Conservation (phyloP, 371 early-diverging fungal species). For the Mucor ambiguus region DNA sequence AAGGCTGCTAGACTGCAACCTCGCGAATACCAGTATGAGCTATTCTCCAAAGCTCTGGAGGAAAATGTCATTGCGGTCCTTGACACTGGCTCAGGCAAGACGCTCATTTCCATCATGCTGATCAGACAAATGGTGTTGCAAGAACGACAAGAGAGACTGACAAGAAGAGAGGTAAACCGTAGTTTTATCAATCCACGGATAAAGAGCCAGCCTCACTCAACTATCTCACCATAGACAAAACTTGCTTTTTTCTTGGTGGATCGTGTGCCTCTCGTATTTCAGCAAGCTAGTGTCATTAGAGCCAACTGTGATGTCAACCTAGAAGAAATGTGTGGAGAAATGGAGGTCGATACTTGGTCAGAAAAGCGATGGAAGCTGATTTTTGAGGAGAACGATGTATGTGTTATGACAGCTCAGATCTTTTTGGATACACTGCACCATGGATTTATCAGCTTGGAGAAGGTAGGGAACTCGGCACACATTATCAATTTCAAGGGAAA, state of each 20-base stretch:
- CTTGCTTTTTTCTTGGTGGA: conserved; percentile 85
- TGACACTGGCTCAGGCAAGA: conserved; percentile 95
- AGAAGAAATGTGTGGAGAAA: conserved; percentile 66
- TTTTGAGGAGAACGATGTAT: conserved; percentile 65
- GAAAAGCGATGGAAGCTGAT: conserved; percentile 60
- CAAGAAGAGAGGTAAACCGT: conserved; percentile 37
- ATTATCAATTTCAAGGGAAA: not conserved
- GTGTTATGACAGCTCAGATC: conserved; percentile 90
- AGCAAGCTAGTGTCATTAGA: conserved; percentile 77
- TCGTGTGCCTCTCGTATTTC: conserved; percentile 83
- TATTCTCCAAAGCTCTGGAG: conserved; percentile 66
- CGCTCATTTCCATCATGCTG: conserved; percentile 84
- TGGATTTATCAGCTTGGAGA: conserved; percentile 65
- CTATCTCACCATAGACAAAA: conserved; percentile 34
- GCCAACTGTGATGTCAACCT: conserved; percentile 66
- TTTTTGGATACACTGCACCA: conserved; percentile 75
- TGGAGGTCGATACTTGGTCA: conserved; percentile 67
- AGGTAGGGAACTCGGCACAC: conserved; percentile 38
- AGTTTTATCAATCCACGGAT: not conserved
- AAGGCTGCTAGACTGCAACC: conserved; percentile 45
- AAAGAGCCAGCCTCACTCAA: not conserved
- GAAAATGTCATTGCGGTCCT: conserved; percentile 86
- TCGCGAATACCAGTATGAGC: conserved; percentile 78
- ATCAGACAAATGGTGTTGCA: conserved; percentile 67
- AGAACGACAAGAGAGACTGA: conserved; percentile 38